phyloP scores from a whole-genome alignment of 768 basidiomycete species.

The Multifurca ochricompacta region DNA sequence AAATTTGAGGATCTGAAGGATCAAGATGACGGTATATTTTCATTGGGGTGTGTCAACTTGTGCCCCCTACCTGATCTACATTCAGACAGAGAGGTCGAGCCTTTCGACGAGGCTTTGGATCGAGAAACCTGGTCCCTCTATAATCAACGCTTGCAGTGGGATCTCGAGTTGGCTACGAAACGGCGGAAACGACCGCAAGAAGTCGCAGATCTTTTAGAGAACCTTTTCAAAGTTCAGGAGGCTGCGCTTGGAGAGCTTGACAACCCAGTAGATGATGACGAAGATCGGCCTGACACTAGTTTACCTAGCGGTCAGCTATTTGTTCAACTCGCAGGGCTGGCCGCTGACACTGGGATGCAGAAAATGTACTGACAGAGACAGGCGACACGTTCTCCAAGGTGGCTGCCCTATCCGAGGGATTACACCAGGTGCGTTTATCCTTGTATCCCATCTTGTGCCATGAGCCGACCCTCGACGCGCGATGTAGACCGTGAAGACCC shows the following conservation, averaged over 20 bases:
- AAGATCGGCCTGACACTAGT: constrained; percentile 10
- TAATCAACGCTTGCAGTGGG: constrained; percentile 66
- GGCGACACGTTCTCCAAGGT: constrained; percentile 30
- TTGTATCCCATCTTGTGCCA: neutral
- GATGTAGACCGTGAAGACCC: constrained; percentile 39
- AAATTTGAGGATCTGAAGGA: constrained; percentile 17
- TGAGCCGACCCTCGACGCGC: neutral
- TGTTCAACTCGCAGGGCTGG: neutral
- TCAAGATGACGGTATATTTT: constrained; percentile 6
- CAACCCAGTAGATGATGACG: constrained; percentile 18
- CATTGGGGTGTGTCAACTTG: neutral
- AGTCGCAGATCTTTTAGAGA: constrained; percentile 36
- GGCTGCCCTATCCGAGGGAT: constrained; percentile 37
- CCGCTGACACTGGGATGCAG: constrained; percentile 1
- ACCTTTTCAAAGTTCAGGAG: constrained; percentile 33
- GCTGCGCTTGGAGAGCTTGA: constrained; percentile 26
- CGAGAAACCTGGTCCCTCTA: constrained; percentile 74
- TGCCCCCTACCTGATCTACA: neutral
- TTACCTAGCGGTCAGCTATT: constrained; percentile 23
- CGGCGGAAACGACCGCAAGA: constrained; percentile 55
- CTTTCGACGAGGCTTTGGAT: constrained; percentile 84
- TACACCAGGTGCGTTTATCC: constrained; percentile 40
- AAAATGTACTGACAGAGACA: constrained; percentile 23
- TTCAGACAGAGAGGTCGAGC: constrained; percentile 44
- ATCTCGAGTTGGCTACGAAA: constrained; percentile 59